These are phyloP conservation scores for Candida tibetensis DNA, from an alignment of 805 yeast genomes.

Conservation along the genomic window DNA sequence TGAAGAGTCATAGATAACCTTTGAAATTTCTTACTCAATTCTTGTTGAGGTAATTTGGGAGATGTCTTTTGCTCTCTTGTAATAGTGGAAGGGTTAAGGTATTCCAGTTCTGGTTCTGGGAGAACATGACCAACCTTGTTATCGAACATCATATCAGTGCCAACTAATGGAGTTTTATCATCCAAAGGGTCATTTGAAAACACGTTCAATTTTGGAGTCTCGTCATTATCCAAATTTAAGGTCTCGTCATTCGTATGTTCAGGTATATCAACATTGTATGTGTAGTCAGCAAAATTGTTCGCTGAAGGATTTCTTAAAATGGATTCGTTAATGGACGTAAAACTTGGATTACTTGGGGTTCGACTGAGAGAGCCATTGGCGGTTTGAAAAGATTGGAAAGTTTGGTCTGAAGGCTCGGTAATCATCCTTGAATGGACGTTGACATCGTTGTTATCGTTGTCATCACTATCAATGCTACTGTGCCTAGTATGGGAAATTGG, in stretches of 20 bases:
- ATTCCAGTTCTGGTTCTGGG: slow-evolving; percentile 2
- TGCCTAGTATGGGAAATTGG: background rate
- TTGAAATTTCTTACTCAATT: slow-evolving; percentile 34
- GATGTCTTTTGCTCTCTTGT: background rate
- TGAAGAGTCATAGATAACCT: slow-evolving; percentile 37
- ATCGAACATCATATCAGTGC: slow-evolving; percentile 7
- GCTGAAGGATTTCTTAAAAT: slow-evolving; percentile 20
- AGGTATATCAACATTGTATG: background rate
- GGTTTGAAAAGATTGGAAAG: slow-evolving; percentile 26
- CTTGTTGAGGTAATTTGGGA: slow-evolving; percentile 29
- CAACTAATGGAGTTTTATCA: slow-evolving; percentile 31
- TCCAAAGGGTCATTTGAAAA: slow-evolving; percentile 14
- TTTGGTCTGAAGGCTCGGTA: slow-evolving; percentile 20
- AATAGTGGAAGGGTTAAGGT: background rate
- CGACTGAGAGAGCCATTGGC: slow-evolving; percentile 15
- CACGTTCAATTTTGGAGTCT: slow-evolving; percentile 29
- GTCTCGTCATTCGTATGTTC: background rate
- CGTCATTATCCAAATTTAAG: slow-evolving; percentile 20
- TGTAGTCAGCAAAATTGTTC: slow-evolving; percentile 5
- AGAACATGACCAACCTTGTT: slow-evolving; percentile 10
- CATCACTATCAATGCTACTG: background rate
- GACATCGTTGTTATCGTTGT: background rate
- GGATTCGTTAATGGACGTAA: slow-evolving; percentile 34
- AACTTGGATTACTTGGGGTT: slow-evolving; percentile 22
- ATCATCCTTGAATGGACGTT: slow-evolving; percentile 4